Evolutionary conservation across 805 yeast genomes (phyloP), one percentile per base, ranked within the genome.

Genomic region (Candida nonsorbophila): DNA sequence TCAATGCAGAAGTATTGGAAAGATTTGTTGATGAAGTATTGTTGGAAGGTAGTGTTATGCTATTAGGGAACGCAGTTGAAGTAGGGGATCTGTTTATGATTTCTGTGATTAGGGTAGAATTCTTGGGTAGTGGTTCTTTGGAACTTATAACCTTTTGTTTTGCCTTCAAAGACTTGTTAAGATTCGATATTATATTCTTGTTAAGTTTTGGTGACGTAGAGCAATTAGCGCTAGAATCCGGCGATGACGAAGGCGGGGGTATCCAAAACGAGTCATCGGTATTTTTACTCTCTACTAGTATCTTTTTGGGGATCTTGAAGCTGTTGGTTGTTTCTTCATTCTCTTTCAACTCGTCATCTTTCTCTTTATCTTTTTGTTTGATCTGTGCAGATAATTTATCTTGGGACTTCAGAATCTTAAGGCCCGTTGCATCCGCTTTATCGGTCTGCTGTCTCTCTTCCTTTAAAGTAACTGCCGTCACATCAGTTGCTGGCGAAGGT

Each of bases 161-260:
- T 20, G 65, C 69, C 36, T 60, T 62, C 16, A 65, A 36, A 3
- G 69, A 55, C 36, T 64, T 63, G 42, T 65, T 65, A 27, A 65
- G 50, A 42, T 58, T 62, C 16, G 67, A 52, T 20, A 64, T 55
- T 16, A 58, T 55, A 26, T 45, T 51, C 28, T 50, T 50, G 27
- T 53, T 50, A n/a, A 51, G 33, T 18, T 36, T 36, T 12, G 40
- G 29, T 10, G 30, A 20, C 3, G 29, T 17, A n/a, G 16, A 13
- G 14, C 12, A 10, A 6, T 6, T 25, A n/a, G 33, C 12, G 3
- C 20, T 14, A 18, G 8, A 7, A 14, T 16, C 25, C 2, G 37
- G 26, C 7, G 22, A 20, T 3, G 30, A 11, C 3, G 30, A 15
- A 21, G 16, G 19, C 4, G 25, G 14, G 6, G 29, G 8, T 13